Evolutionary conservation across 2,329 filamentous ascomycete genomes (phyloP), one percentile per base, ranked within the genome.

Genomic region (Leptosphaerulina australis): DNA sequence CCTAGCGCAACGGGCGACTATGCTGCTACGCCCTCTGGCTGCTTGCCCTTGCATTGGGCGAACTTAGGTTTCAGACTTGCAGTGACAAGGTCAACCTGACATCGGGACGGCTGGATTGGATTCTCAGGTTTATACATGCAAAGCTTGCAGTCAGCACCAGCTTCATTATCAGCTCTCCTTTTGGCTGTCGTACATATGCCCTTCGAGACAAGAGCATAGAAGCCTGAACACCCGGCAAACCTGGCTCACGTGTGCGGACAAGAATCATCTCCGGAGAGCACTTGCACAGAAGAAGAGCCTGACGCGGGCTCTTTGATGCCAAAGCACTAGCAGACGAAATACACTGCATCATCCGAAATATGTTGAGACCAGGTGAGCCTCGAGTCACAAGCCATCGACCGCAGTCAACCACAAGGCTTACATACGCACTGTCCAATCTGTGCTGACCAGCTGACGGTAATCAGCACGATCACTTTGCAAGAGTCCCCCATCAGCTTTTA

Each of bases 1-100:
- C 44, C 39, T 53, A 40, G 50, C 39, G 50, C 22, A 41, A 40
- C 35, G 48, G 47, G 18, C 34, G 12, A 39, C 38, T 15, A 33
- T 43, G 33, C 35, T 50, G 36, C 48, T 43, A 37, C 40, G 31
- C 48, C 43, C 9, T n/a, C 21, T 28, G 46, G 17, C 18, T 43
- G 45, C 18, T 7, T 30, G 52, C 43, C 31, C 30, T 36, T 36
- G 37, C 29, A 46, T 50, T 30, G 21, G 15, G 10, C n/a, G 17
- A 11, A 2, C n/a, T 11, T 40, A 26, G 15, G 17, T 24, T 24
- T 39, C 28, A 17, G 34, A 26, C 39, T 21, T 34, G 28, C 38
- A 44, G 37, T 20, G 10, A 25, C 15, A 31, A 18, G 20, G 11
- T 34, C 14, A 22, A n/a, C 12, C 17, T 25, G 29, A 41, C 30